Evolutionary conservation across 2,329 filamentous ascomycete genomes (phyloP).

Genomic region (Apiospora hydei): DNA sequence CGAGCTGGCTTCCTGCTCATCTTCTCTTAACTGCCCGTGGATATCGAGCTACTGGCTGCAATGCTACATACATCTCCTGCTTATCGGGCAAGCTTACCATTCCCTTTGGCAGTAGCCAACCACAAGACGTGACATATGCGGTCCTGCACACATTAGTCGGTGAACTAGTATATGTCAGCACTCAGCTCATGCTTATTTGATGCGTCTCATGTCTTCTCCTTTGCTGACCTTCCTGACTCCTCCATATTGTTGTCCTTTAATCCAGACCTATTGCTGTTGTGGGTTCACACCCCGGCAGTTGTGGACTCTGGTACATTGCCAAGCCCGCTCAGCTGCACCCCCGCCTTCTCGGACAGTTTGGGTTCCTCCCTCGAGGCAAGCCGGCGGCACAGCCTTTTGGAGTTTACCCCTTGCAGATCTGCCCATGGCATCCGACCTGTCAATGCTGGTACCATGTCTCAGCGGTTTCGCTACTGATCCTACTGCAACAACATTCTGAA

Average conservation of each 20-base stretch:
- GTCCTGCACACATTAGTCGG: not conserved
- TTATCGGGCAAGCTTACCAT: not conserved
- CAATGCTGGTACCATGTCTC: not conserved
- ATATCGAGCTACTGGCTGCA: not conserved
- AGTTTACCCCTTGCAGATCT: not conserved
- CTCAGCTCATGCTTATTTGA: not conserved
- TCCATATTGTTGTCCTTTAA: not conserved
- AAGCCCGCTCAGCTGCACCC: not conserved
- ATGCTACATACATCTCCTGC: not conserved
- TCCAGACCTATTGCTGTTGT: not conserved
- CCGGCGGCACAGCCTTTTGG: not conserved
- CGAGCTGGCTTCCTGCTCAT: not conserved
- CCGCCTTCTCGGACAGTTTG: constrained; percentile 2
- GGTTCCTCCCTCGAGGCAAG: not conserved
- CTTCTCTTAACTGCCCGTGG: not conserved
- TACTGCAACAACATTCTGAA: not conserved
- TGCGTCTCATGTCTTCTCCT: not conserved
- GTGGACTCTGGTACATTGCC: not conserved
- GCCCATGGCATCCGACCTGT: not conserved
- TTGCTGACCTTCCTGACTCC: not conserved
- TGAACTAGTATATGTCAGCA: not conserved
- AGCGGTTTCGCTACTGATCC: not conserved
- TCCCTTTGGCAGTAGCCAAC: not conserved
- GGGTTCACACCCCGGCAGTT: not conserved
- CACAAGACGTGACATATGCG: not conserved